Evolutionary conservation across 768 basidiomycete species (phyloP).

Genomic region (Chiua virens): DNA sequence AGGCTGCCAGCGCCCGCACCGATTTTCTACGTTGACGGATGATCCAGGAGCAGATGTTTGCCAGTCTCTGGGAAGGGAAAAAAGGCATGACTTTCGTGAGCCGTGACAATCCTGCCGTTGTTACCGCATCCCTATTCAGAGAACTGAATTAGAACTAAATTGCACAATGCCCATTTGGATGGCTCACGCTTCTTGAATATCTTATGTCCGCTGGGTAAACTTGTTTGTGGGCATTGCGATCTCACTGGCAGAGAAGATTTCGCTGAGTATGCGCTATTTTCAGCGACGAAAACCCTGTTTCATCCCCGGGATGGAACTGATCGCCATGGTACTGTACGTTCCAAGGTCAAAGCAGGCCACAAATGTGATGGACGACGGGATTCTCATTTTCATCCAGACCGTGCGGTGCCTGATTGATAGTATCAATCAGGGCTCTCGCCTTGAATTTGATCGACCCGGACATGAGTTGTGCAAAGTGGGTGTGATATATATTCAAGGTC

Average conservation of each 20-base stretch:
- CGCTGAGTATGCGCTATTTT: not conserved
- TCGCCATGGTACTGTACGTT: not conserved
- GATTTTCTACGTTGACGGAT: not conserved
- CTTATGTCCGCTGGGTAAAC: conserved; percentile 9
- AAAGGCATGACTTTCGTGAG: not conserved
- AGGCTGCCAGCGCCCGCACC: no score
- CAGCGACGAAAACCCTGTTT: conserved; percentile 21
- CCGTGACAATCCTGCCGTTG: not conserved
- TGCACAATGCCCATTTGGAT: not conserved
- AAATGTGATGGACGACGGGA: not conserved
- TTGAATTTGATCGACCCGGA: not conserved
- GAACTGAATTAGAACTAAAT: not conserved
- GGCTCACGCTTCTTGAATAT: conserved; percentile 1
- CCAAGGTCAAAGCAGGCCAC: not conserved
- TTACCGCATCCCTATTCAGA: not conserved
- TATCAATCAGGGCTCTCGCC: not conserved
- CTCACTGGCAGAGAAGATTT: not conserved
- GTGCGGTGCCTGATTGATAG: not conserved
- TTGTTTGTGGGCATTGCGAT: not conserved
- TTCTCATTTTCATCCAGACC: not conserved
- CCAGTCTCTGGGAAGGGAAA: not conserved
- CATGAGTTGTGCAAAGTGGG: not conserved
- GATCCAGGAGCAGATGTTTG: not conserved
- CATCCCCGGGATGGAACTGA: conserved; percentile 1
- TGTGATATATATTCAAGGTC: not conserved